Evolutionary conservation across 2,329 filamentous ascomycete species (phyloP).

Genomic region (Graphiopsis chlorocephala): DNA sequence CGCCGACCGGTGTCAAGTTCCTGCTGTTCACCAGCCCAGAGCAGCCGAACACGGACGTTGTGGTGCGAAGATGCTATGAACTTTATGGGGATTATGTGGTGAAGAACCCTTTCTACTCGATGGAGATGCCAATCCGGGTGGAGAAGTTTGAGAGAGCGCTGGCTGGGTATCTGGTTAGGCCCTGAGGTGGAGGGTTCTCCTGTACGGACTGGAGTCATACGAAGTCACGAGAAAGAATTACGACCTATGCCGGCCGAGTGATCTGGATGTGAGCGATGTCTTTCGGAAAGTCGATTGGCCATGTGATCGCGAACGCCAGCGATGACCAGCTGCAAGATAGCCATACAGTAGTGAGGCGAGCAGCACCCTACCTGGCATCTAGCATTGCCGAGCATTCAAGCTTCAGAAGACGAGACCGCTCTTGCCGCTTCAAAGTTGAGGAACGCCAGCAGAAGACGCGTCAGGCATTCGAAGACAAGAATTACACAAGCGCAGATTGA

Average conservation of each 20-base stretch:
- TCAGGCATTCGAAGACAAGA: too few species aligned
- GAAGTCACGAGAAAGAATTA: not conserved
- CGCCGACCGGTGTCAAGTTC: slow-evolving; percentile 92
- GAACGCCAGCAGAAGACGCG: too few species aligned
- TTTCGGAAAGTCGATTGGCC: not conserved
- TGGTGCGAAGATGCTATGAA: slow-evolving; percentile 85
- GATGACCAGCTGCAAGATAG: not conserved
- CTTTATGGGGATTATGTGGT: slow-evolving; percentile 96
- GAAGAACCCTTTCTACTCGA: slow-evolving; percentile 98
- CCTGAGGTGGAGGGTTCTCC: slow-evolving; percentile 21
- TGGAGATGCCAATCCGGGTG: slow-evolving; percentile 95
- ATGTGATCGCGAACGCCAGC: not conserved
- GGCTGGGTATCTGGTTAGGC: slow-evolving; percentile 34
- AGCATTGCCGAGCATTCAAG: too few species aligned
- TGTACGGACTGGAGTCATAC: not conserved
- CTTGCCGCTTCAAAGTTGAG: too few species aligned
- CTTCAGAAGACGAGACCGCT: too few species aligned
- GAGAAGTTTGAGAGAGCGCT: slow-evolving; percentile 83
- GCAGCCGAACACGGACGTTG: slow-evolving; percentile 80
- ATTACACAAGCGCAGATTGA: too few species aligned
- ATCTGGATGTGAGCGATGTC: too few species aligned
- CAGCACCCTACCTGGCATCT: too few species aligned
- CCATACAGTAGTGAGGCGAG: too few species aligned
- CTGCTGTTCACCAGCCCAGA: slow-evolving; percentile 88
- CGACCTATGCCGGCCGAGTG: not conserved